Evolutionary conservation across 2,329 filamentous ascomycete species (phyloP), one percentile per base, ranked within the genome.

Genomic region (Cytospora paraplurivora): DNA sequence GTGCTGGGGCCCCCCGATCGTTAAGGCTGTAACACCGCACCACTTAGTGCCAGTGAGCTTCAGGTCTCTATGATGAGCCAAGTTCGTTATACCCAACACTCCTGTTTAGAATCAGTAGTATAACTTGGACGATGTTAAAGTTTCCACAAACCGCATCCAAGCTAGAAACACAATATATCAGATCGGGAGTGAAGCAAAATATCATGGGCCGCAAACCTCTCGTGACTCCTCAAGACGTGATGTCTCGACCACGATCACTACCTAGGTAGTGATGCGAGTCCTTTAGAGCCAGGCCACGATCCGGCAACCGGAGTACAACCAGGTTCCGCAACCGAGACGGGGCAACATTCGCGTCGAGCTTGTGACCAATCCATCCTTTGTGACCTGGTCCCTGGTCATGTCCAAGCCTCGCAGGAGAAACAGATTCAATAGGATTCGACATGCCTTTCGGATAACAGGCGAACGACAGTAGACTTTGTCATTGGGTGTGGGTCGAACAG

Each of bases 1-100:
- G 63, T 87, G 83, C 73, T 85, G 85, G 67, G n/a, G n/a, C n/a
- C n/a, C n/a, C n/a, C n/a, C n/a, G n/a, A 90, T 76, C 2, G 82
- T 84, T 69, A 90, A 75, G 41, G 88, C 82, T n/a, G n/a, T n/a
- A n/a, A n/a, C n/a, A n/a, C n/a, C n/a, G n/a, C n/a, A n/a, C n/a
- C n/a, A n/a, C n/a, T n/a, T n/a, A n/a, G 12, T 8, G 33, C 13
- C 4, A 13, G 41, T 15, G 27, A 27, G 19, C 52, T 34, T 15
- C 35, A 11, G 49, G 27, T 32, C 7, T 17, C 17, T 27, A 35
- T 12, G 10, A 3, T 35, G 34, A 53, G 32, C 17, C 5, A n/a
- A 58, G 49, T 19, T 35, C 37, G 27, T 58, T 59, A 49, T 59
- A 54, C 15, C 21, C 35, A 19, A 12, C 47, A 21, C n/a, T 27